Evolutionary conservation across 2,329 filamentous ascomycete species (phyloP).

Genomic region (Fusarium globosum): DNA sequence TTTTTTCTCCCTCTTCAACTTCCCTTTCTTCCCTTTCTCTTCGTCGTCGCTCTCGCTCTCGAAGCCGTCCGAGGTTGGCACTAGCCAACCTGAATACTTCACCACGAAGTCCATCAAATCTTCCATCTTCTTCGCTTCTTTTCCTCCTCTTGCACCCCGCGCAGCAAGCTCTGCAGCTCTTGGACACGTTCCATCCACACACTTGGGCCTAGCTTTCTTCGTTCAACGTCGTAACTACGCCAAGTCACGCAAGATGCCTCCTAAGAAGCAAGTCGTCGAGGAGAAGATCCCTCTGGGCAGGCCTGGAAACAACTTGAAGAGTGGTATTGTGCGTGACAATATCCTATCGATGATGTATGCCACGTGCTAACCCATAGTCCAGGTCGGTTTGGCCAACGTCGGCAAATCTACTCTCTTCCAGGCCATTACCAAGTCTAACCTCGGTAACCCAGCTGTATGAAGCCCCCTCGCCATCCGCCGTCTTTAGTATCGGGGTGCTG

Average conservation of each 20-base stretch:
- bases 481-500: constrained; percentile 53
- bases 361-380: constrained; percentile 45
- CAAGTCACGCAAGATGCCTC: constrained; percentile 82
- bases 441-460: constrained; percentile 95
- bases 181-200: constrained; percentile 59
- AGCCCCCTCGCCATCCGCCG: constrained; percentile 48
- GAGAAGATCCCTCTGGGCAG: constrained; percentile 97
- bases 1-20: constrained; percentile 25
- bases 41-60: constrained; percentile 39
- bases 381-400: constrained; percentile 99
- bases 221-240: constrained; percentile 67
- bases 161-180: constrained; percentile 76
- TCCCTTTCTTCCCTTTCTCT: constrained; percentile 26
- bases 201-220: constrained; percentile 63
- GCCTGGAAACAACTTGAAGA: constrained; percentile 98
- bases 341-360: constrained; percentile 2
- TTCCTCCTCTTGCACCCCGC: constrained; percentile 58
- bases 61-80: constrained; percentile 54
- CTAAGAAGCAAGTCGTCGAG: constrained; percentile 91
- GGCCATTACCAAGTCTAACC: constrained; percentile 96
- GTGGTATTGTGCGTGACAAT: constrained; percentile 83
- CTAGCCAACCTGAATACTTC: constrained; percentile 52
- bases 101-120: constrained; percentile 57
- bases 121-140: constrained; percentile 64
- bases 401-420: constrained; percentile 99